phyloP scores from a whole-genome alignment of 768 basidiomycete species.

The Jaapia argillacea region DNA sequence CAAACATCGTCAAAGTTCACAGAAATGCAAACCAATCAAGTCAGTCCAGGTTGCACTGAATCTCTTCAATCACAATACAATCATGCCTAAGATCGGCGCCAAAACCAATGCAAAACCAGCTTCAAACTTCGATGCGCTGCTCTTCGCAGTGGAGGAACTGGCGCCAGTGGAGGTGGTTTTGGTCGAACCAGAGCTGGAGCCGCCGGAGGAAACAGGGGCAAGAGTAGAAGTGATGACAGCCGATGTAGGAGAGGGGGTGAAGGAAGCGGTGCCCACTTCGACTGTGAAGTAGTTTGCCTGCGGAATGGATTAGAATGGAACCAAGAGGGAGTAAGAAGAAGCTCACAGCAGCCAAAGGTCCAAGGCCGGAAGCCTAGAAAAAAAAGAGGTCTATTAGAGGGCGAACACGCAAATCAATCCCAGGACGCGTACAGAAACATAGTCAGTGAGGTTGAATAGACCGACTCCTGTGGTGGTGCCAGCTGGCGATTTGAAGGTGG shows the following conservation, averaged over 20 bases:
- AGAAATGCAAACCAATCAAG: no score
- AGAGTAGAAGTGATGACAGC: constrained; percentile 58
- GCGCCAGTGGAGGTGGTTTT: no score
- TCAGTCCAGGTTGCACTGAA: no score
- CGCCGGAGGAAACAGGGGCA: constrained; percentile 11
- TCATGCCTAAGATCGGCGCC: no score
- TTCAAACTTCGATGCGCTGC: no score
- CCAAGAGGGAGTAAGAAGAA: constrained; percentile 5
- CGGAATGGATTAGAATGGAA: not conserved
- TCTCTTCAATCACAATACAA: no score
- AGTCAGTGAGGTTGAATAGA: constrained; percentile 44
- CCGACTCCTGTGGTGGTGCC: constrained; percentile 42
- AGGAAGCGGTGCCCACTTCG: constrained; percentile 53
- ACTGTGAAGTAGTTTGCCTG: constrained; percentile 68
- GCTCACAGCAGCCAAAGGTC: constrained; percentile 49
- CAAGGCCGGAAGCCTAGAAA: constrained; percentile 41
- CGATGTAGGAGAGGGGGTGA: constrained; percentile 46
- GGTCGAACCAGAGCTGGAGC: constrained; percentile 10
- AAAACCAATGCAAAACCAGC: no score
- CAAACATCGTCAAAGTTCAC: no score
- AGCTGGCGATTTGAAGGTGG: constrained; percentile 48
- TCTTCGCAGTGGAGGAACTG: no score
- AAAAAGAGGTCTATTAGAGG: no score
- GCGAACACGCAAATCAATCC: no score
- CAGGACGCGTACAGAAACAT: constrained; percentile 35